phyloP scores from a whole-genome alignment of 768 basidiomycete genomes.

The Tricholoma bakamatsutake region DNA sequence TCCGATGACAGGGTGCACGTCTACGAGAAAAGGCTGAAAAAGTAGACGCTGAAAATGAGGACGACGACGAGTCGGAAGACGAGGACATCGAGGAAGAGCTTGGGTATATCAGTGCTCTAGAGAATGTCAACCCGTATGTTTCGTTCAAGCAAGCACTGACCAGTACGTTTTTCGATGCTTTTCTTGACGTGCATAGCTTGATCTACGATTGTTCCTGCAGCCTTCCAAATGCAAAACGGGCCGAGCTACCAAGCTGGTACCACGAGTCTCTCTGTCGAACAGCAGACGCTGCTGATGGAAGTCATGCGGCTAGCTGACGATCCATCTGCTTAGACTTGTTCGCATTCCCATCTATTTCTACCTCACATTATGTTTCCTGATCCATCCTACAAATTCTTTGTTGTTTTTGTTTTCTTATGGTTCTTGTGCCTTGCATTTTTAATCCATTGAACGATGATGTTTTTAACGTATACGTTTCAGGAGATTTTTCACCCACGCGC shows the following conservation, averaged over 20 bases:
- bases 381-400: slow-evolving; percentile 8
- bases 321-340: slow-evolving; percentile 6
- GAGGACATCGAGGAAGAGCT: slow-evolving; percentile 74
- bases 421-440: not conserved
- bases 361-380: slow-evolving; percentile 7
- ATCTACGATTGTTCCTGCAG: slow-evolving; percentile 28
- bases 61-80: slow-evolving; percentile 47
- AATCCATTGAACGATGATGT: not conserved
- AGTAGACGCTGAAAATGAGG: slow-evolving; percentile 50
- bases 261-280: slow-evolving; percentile 64
- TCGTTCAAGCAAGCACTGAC: slow-evolving; percentile 76
- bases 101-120: slow-evolving; percentile 80
- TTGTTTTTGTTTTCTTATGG: slow-evolving; percentile 2
- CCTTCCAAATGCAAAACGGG: slow-evolving; percentile 70
- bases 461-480: not conserved
- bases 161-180: slow-evolving; percentile 37
- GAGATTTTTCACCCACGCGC: not conserved
- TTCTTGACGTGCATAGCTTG: not conserved
- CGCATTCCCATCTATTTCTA: slow-evolving; percentile 2
- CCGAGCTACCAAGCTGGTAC: slow-evolving; percentile 67
- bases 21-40: slow-evolving; percentile 46
- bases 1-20: slow-evolving; percentile 53
- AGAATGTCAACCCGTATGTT: slow-evolving; percentile 70
- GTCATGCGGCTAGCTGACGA: slow-evolving; percentile 68
- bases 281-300: slow-evolving; percentile 80